phyloP scores from a whole-genome alignment of 768 basidiomycete genomes.

The Tylopilus vinaceipallidus region DNA sequence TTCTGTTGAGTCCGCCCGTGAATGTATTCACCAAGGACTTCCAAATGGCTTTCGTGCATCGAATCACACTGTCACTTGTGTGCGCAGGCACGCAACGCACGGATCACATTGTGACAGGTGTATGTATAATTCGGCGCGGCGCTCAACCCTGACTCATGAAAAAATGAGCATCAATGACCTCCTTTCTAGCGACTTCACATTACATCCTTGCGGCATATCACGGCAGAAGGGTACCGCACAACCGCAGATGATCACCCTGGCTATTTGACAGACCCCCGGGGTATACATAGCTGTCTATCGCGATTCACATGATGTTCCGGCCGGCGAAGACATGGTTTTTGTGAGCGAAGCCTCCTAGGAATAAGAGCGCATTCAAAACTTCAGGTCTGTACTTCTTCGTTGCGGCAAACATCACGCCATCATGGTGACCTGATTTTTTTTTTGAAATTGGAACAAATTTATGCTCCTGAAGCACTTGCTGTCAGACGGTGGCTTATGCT shows the following conservation, averaged over 20 bases:
- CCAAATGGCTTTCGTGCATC: not conserved
- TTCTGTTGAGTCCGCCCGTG: not conserved
- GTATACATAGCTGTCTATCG: no score
- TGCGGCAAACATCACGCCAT: no score
- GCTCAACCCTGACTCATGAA: slow-evolving; percentile 14
- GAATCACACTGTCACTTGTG: slow-evolving; percentile 2
- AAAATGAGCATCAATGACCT: not conserved
- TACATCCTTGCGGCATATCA: slow-evolving; percentile 15
- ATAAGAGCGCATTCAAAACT: no score
- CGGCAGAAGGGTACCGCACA: slow-evolving; percentile 13
- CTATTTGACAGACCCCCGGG: not conserved
- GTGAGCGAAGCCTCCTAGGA: no score
- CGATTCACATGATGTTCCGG: no score
- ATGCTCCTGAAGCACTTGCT: no score
- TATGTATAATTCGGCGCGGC: not conserved
- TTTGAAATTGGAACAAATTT: no score
- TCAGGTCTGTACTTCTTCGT: no score
- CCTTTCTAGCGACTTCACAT: slow-evolving; percentile 11
- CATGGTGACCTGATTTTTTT: no score
- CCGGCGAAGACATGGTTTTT: no score
- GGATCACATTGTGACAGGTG: slow-evolving; percentile 8
- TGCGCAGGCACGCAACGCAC: not conserved
- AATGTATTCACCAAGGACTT: slow-evolving; percentile 5
- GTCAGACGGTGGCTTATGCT: no score
- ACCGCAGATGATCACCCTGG: slow-evolving; percentile 3